Percentiles rank a stretch among this genome's conserved stretches.
Evolutionary conservation across 2,329 filamentous ascomycete species (phyloP).

Genomic region (Colletotrichum destructivum): DNA sequence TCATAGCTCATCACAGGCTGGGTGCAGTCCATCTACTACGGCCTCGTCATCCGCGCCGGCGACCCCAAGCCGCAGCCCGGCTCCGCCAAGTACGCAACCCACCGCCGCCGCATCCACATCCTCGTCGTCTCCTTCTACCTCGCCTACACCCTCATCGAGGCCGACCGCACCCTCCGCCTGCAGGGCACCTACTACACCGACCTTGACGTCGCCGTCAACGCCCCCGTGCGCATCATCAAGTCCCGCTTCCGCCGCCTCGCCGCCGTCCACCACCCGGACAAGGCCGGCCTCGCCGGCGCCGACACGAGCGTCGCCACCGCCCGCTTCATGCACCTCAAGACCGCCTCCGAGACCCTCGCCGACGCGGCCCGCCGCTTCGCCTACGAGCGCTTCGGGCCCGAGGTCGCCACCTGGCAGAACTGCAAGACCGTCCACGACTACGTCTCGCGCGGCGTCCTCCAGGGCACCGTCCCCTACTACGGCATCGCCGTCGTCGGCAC

Average conservation of each 20-base stretch:
- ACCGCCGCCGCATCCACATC: constrained; percentile 88
- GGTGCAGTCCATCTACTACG: constrained; percentile 87
- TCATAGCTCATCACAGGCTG: constrained; percentile 82
- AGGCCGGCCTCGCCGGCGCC: constrained; percentile 62
- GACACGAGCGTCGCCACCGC: constrained; percentile 55
- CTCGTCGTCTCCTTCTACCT: constrained; percentile 88
- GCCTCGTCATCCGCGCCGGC: constrained; percentile 90
- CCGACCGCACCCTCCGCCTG: constrained; percentile 83
- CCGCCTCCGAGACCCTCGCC: constrained; percentile 85
- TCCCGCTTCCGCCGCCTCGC: constrained; percentile 85
- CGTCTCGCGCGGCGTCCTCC: constrained; percentile 75
- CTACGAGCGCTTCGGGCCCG: constrained; percentile 90
- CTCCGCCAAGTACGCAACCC: constrained; percentile 76
- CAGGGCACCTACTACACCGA: constrained; percentile 84
- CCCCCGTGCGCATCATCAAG: constrained; percentile 79
- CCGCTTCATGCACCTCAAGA: constrained; percentile 86
- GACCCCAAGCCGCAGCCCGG: constrained; percentile 82
- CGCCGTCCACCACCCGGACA: constrained; percentile 86
- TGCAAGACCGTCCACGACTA: constrained; percentile 82
- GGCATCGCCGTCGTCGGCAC: constrained; percentile 69
- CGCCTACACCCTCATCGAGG: constrained; percentile 92
- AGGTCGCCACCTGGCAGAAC: constrained; percentile 75
- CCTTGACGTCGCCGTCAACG: constrained; percentile 78
- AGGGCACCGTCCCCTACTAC: constrained; percentile 74
- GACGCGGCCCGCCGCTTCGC: constrained; percentile 85